phyloP scores from a whole-genome alignment of 345 rosid species.

The Syzygium oleosum region DNA sequence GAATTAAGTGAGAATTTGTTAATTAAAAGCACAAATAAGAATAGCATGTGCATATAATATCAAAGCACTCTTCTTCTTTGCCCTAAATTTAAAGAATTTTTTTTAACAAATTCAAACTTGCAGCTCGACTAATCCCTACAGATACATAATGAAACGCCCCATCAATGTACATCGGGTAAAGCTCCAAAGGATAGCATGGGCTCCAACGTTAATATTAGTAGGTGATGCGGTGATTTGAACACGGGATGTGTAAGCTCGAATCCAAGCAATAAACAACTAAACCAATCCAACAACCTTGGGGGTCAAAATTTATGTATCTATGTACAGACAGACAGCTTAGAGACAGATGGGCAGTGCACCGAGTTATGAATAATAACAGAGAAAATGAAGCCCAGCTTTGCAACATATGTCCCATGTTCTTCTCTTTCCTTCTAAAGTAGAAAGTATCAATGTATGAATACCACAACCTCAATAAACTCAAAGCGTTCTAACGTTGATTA shows the following conservation, averaged over 20 bases:
- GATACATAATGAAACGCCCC: neutral
- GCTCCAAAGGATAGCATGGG: neutral
- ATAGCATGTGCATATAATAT: neutral
- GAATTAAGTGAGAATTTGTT: neutral
- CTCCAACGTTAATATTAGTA: neutral
- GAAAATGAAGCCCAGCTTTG: neutral
- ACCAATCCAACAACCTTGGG: neutral
- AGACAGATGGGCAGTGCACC: neutral
- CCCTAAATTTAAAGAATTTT: neutral
- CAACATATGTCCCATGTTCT: neutral
- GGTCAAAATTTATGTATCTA: neutral
- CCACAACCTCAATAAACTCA: neutral
- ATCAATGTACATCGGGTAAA: neutral
- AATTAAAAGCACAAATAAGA: neutral
- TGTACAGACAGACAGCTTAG: neutral
- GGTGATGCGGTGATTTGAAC: neutral
- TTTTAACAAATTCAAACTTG: neutral
- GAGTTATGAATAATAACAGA: neutral
- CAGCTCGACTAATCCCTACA: neutral
- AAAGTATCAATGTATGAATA: neutral
- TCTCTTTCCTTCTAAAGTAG: neutral
- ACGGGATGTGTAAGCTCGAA: neutral
- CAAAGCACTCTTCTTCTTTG: neutral
- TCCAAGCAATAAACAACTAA: neutral
- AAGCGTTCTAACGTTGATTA: neutral